phyloP scores from a whole-genome alignment of 2,329 filamentous ascomycete genomes.

The Phialocephala subalpina region DNA sequence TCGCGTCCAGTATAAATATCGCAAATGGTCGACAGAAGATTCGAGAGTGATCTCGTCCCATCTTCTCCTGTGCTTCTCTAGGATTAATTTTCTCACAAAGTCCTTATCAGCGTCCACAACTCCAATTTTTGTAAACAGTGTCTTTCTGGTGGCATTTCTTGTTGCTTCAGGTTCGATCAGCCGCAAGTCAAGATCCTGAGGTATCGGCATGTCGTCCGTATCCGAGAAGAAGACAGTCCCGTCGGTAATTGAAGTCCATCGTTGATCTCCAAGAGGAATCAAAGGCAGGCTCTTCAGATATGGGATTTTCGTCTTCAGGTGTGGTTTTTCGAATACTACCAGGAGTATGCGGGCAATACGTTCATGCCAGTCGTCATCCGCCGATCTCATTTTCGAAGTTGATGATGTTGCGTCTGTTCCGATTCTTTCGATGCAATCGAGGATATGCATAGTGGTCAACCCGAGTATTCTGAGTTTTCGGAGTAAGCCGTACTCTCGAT shows the following conservation, averaged over 20 bases:
- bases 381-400: conserved; percentile 19
- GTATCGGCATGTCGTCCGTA: conserved; percentile 24
- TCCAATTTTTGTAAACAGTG: conserved; percentile 25
- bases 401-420: neutral
- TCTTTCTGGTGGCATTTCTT: conserved; percentile 21
- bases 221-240: conserved; percentile 27
- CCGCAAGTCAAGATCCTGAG: conserved; percentile 27
- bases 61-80: conserved; percentile 4
- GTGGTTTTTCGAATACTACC: conserved; percentile 9
- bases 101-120: conserved; percentile 10
- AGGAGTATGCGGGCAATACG: conserved; percentile 20
- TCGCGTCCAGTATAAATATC: conserved; percentile 20
- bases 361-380: conserved; percentile 24
- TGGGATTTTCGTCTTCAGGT: neutral
- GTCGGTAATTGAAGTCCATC: conserved; percentile 21
- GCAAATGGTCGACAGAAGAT: conserved; percentile 18
- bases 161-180: conserved; percentile 20
- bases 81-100: conserved; percentile 10
- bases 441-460: neutral
- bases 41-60: neutral
- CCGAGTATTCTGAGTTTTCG: neutral
- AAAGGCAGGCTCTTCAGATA: neutral
- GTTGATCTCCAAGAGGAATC: conserved; percentile 24
- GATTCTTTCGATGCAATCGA: neutral
- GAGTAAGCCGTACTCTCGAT: conserved; percentile 1